These are phyloP conservation scores for Lentinula lateritia DNA, from an alignment of 768 basidiomycete species.

Conservation along the genomic window DNA sequence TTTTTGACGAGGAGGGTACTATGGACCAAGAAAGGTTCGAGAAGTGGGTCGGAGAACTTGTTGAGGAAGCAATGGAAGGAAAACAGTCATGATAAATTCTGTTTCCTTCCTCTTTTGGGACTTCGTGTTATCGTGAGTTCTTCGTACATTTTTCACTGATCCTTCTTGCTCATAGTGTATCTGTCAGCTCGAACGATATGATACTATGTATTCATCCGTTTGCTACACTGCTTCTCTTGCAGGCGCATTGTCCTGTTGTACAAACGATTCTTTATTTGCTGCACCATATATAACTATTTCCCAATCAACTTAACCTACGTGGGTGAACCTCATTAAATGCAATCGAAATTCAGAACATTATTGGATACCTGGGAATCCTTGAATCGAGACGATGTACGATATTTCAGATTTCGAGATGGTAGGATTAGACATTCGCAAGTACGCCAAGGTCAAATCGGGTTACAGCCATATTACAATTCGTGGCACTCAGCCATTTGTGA, in stretches of 20 bases:
- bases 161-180: background rate
- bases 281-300: background rate
- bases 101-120: background rate
- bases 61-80: slow-evolving; percentile 70
- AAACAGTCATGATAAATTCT: slow-evolving; percentile 34
- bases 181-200: background rate
- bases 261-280: background rate
- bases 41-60: slow-evolving; percentile 70
- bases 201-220: background rate
- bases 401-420: no score
- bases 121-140: background rate
- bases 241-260: background rate
- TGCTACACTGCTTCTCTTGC: background rate
- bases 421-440: no score
- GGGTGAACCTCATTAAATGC: no score
- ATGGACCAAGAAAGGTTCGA: slow-evolving; percentile 76
- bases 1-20: slow-evolving; percentile 78
- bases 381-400: no score
- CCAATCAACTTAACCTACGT: background rate
- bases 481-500: background rate
- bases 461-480: background rate
- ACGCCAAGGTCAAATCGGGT: no score
- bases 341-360: no score
- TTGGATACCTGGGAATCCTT: no score
- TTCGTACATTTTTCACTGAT: background rate